Conservation (phyloP, 805 yeast genomes). For the Metschnikowia borealis region DNA sequence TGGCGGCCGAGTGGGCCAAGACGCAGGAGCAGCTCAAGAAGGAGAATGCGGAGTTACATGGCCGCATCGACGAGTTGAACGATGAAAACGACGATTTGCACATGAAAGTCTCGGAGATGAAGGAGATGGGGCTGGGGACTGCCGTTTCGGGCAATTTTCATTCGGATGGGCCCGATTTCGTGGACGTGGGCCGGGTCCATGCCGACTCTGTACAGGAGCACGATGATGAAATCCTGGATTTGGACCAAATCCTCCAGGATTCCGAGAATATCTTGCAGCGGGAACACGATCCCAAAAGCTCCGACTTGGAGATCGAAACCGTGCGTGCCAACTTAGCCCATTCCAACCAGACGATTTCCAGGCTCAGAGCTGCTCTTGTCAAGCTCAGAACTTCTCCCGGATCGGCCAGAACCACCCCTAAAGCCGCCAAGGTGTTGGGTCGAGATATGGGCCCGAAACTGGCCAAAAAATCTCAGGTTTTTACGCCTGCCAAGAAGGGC, state of each 20-base stretch:
- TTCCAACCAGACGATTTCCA: constrained; percentile 61
- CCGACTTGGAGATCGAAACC: constrained; percentile 61
- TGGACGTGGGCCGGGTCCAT: neutral
- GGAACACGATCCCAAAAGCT: constrained; percentile 34
- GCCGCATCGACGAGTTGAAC: constrained; percentile 55
- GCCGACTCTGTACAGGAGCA: constrained; percentile 20
- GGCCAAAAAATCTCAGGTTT: constrained; percentile 7
- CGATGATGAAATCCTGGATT: constrained; percentile 30
- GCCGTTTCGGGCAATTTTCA: neutral
- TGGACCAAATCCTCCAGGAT: constrained; percentile 32
- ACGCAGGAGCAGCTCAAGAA: constrained; percentile 32
- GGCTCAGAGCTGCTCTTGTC: constrained; percentile 48
- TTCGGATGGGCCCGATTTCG: neutral
- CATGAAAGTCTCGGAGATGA: constrained; percentile 25
- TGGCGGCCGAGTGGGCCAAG: constrained; percentile 36
- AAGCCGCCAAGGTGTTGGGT: constrained; percentile 8
- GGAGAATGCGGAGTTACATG: constrained; percentile 48
- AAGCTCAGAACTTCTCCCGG: constrained; percentile 32
- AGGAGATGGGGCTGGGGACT: constrained; percentile 5
- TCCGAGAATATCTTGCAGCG: constrained; percentile 18
- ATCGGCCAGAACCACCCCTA: constrained; percentile 23
- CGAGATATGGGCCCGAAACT: constrained; percentile 15
- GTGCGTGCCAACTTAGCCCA: constrained; percentile 58
- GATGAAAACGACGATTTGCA: constrained; percentile 64
- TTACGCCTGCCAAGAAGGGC: constrained; percentile 35